Evolutionary conservation across 306 rosid species (phyloP), one percentile per base, ranked within the genome.

Genomic region (Sophora flavescens): DNA sequence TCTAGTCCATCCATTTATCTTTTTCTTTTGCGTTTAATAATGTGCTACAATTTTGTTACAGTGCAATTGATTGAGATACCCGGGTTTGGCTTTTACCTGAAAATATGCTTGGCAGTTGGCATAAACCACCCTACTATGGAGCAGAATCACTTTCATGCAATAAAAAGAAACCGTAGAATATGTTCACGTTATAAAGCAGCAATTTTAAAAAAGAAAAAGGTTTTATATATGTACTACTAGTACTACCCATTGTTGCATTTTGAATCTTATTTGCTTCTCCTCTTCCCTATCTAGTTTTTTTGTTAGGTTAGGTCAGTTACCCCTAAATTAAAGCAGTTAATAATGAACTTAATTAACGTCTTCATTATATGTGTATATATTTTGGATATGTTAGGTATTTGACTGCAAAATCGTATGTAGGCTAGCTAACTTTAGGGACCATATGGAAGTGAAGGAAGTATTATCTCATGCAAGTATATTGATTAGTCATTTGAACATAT

Each of bases 21-120:
- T 76, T 54, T 41, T 61, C 5, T 68, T 65, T 36, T 28, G 61
- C 60, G n/a, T 33, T 30, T 30, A 14, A 38, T 59, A 45, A 73
- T 59, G 54, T 60, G 72, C 38, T 63, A 32, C 48, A n/a, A 61
- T 44, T 63, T 36, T 17, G 50, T 63, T 18, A 28, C 53, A 44
- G 75, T 56, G 54, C 11, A 32, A 32, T 8, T 14, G 41, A 61
- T 35, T 47, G 63, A 60, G 60, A 73, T 48, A 17, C 17, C 18
- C 35, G 11, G 38, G 64, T 60, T 78, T 78, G 77, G 51, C 82
- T 60, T 69, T 50, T 69, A 36, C 42, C 50, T 59, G 60, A 57
- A 77, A 60, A 69, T 48, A 76, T 60, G 71, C 36, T 22, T 14
- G 53, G 54, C 76, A 68, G 60, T n/a, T 14, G 53, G 54, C 76